phyloP scores from a whole-genome alignment of 2,329 filamentous ascomycete genomes.

The Aspergillus sp. region DNA sequence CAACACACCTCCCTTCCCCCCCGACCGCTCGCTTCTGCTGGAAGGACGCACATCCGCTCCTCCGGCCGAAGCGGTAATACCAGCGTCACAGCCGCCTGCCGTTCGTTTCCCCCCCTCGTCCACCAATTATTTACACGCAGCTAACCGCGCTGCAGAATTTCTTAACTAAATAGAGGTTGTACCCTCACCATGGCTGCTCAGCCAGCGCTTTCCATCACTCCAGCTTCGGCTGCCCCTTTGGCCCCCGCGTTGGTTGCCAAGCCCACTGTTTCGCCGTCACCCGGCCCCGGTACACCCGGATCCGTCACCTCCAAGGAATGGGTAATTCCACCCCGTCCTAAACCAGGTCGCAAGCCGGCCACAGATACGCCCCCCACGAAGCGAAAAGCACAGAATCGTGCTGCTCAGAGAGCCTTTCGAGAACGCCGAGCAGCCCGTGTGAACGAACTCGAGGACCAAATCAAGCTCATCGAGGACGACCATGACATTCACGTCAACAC shows the following conservation, averaged over 20 bases:
- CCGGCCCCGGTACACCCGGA: constrained; percentile 39
- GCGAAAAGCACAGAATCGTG: constrained; percentile 90
- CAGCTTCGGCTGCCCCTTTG: constrained; percentile 38
- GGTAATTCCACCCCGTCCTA: constrained; percentile 79
- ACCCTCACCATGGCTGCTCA: constrained; percentile 31
- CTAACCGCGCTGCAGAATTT: constrained; percentile 26
- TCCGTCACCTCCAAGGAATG: constrained; percentile 79
- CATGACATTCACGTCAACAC: constrained; percentile 48
- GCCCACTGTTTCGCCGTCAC: constrained; percentile 39
- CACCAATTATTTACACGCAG: constrained; percentile 19
- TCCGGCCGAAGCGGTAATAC: constrained; percentile 30
- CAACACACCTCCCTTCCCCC: constrained; percentile 2
- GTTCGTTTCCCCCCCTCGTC: constrained; percentile 16
- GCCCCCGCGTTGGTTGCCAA: constrained; percentile 40
- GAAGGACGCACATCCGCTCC: constrained; percentile 35
- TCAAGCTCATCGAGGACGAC: constrained; percentile 49
- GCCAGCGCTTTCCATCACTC: constrained; percentile 35
- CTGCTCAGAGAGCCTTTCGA: constrained; percentile 85
- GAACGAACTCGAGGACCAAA: constrained; percentile 60
- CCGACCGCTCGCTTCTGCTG: constrained; percentile 18
- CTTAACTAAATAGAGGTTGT: constrained; percentile 8
- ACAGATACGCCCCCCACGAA: constrained; percentile 91
- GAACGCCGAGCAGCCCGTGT: constrained; percentile 84
- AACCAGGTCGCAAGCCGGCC: constrained; percentile 89
- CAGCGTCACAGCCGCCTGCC: constrained; percentile 19